Conservation (phyloP, 2,329 filamentous ascomycete species). For the Torrubiellomyces zombiae region DNA sequence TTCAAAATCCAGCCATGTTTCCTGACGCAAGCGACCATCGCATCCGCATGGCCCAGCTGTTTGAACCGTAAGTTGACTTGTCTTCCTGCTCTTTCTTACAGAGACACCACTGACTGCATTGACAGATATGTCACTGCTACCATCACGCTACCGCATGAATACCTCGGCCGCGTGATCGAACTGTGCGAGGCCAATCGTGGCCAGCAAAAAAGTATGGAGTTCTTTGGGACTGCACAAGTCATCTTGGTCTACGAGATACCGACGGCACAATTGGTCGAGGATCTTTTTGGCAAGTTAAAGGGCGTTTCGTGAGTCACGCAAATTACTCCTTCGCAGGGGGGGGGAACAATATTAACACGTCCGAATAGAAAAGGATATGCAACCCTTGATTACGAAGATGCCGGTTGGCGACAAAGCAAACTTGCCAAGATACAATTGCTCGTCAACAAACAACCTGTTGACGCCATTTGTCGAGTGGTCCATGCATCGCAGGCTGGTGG, state of each 20-base stretch:
- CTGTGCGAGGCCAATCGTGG: conserved; percentile 83
- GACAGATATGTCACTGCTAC: conserved; percentile 56
- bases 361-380: conserved; percentile 66
- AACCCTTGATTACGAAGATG: conserved; percentile 90
- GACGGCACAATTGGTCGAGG: conserved; percentile 78
- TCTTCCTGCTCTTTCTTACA: neutral
- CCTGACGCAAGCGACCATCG: conserved; percentile 46
- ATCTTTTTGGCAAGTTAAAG: conserved; percentile 94
- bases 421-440: conserved; percentile 83
- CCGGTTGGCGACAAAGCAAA: conserved; percentile 64
- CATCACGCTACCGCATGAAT: conserved; percentile 83
- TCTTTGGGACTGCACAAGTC: conserved; percentile 83
- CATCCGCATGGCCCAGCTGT: conserved; percentile 25
- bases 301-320: conserved; percentile 44
- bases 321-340: neutral
- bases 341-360: conserved; percentile 1
- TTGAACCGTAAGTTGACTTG: conserved; percentile 36
- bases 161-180: conserved; percentile 86
- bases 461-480: conserved; percentile 83
- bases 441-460: conserved; percentile 84
- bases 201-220: conserved; percentile 72
- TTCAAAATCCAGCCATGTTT: conserved; percentile 78
- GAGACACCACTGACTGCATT: neutral
- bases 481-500: conserved; percentile 68
- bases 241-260: conserved; percentile 88